Evolutionary conservation across 2,329 filamentous ascomycete genomes (phyloP), one percentile per base, ranked within the genome.

Genomic region (Hawksworthiomyces lignivorus): DNA sequence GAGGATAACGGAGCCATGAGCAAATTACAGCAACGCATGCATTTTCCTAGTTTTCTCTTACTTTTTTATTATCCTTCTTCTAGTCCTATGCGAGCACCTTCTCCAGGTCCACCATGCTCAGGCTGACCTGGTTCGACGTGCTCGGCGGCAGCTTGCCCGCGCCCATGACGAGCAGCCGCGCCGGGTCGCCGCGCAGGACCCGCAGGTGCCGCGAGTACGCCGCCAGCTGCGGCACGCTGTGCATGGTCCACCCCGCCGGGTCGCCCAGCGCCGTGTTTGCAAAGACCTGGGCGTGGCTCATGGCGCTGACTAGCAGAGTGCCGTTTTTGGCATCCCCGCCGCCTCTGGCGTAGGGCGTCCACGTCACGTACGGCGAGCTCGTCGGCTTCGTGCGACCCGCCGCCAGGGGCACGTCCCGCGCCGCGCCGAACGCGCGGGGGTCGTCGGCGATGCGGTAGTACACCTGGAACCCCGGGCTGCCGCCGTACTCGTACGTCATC

Each of bases 401-500:
- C 22, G 60, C 52, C 22, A 68, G 57, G 15, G 61, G 56, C 20
- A 56, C 47, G 4, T 54, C 57, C 4, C 52, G 52, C 10, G 57
- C 59, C 28, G 50, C 44, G 47, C 56, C 52, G 51, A 71, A 68
- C 34, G 56, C 51, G 28, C 61, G 56, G 10, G 68, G 68, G 43
- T 60, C 54, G 43, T 56, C 52, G 22, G 63, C 58, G 39, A 70
- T 56, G 27, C 62, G 60, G 57, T 70, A 72, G 57, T 67, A 63
- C 17, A 69, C 63, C 12, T 65, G 62, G 56, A 66, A 69, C 36
- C 55, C 55, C 14, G 54, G 64, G 54, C 50, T 71, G 17, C 58
- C 72, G 37, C 75, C 75, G 48, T 74, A 77, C 56, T 84, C 80
- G 56, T 83, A 82, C 6, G 71, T 69, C 62, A 79, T 75, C 53